Evolutionary conservation across 2,329 filamentous ascomycete genomes (phyloP), one percentile per base, ranked within the genome.

Genomic region (Cladobotryum mycophilum): DNA sequence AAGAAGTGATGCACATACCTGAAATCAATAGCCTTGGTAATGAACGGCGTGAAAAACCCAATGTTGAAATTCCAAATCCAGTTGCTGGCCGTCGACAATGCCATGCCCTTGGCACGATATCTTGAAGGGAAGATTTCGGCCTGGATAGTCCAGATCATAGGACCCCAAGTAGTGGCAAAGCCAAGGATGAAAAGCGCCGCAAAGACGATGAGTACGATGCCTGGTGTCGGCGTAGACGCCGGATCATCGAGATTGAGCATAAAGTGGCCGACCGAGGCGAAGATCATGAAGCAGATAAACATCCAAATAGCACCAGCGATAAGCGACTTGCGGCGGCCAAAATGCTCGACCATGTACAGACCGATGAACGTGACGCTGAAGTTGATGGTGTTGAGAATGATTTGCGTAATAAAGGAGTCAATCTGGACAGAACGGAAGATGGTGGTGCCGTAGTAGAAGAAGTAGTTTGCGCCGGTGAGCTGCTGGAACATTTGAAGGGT

Each of bases 31-130:
- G 79, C 78, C 0, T 74, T 70, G 0, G 83, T 86, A 62, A 91
- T 90, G 67, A 89, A 90, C 0, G 87, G 85, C 0, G 88, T 89
- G 72, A 89, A 89, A 72, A 91, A 91, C 0, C 80, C 81, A 53
- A 84, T 77, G 56, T 88, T 74, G 68, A 90, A 90, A 66, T 89
- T 88, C 82, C 83, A 88, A 33, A 75, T 71, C 82, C 82, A 85
- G 66, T 85, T 85, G 58, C 75, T 76, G 0, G 79, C 75, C 0
- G 81, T 85, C 0, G 79, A 75, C 2, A 84, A 63, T 2, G 79
- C 80, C 74, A 84, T 83, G 30, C 74, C 78, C 61, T 76, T 76
- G 3, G 80, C 80, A 36, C 81, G 73, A 60, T 84, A 83, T 13
- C 81, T 72, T 11, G 78, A 79, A 0, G 78, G 82, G 64, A 84